phyloP scores from a whole-genome alignment of 2,329 filamentous ascomycete genomes.

The Lasiodiplodia citricola region DNA sequence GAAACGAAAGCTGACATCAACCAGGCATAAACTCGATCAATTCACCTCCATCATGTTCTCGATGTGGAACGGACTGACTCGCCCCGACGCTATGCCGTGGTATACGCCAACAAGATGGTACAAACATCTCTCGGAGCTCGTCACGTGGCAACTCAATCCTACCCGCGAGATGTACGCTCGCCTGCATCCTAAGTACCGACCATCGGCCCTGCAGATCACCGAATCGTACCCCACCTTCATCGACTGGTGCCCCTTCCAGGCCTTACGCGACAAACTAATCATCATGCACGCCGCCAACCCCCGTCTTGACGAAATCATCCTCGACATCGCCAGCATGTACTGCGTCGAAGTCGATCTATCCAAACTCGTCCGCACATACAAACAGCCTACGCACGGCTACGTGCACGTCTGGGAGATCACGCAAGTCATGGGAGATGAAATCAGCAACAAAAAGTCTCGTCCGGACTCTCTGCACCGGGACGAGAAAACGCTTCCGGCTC shows the following conservation, averaged over 20 bases:
- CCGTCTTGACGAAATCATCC: background rate
- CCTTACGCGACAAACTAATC: background rate
- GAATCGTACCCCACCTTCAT: background rate
- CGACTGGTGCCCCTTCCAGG: background rate
- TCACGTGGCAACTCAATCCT: background rate
- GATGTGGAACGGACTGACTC: background rate
- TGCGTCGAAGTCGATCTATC: background rate
- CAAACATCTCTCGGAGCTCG: background rate
- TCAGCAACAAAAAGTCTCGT: background rate
- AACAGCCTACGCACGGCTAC: background rate
- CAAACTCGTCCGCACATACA: background rate
- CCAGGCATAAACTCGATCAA: background rate
- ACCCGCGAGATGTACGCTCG: background rate
- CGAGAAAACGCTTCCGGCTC: background rate
- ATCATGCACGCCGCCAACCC: conserved; percentile 1
- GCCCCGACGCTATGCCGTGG: background rate
- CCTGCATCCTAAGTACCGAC: background rate
- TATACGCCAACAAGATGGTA: background rate
- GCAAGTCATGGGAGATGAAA: background rate
- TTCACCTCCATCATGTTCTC: background rate
- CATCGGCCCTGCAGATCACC: background rate
- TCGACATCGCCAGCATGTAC: background rate
- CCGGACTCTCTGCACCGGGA: background rate
- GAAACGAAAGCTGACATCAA: too few relatives aligned
- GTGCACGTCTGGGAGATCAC: background rate